Conservation (phyloP, 768 basidiomycete species). For the Boletales sp. region DNA sequence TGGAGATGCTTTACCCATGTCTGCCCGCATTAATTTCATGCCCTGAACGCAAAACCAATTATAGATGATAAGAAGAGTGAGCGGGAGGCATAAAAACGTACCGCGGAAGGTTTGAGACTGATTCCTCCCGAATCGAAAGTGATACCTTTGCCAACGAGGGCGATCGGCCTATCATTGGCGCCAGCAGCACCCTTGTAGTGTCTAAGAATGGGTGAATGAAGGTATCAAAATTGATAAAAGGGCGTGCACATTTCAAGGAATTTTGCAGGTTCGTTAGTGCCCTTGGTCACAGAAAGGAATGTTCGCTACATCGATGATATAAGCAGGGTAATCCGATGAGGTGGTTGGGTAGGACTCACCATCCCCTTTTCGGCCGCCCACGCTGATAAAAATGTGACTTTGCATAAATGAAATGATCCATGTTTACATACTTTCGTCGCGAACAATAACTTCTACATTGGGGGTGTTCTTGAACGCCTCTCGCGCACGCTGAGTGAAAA, state of each 20-base stretch:
- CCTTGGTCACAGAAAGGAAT: conserved; percentile 84
- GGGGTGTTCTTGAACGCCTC: conserved; percentile 61
- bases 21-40: conserved; percentile 84
- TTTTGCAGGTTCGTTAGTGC: conserved; percentile 80
- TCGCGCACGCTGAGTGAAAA: conserved; percentile 68
- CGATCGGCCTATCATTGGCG: conserved; percentile 57
- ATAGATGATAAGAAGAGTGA: neutral
- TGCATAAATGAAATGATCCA: neutral
- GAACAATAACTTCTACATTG: conserved; percentile 67
- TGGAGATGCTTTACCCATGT: conserved; percentile 64
- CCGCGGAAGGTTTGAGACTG: conserved; percentile 73
- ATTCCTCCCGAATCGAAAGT: conserved; percentile 91
- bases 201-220: conserved; percentile 32
- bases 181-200: conserved; percentile 76
- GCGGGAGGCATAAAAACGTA: conserved; percentile 29
- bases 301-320: conserved; percentile 45
- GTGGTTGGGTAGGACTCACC: conserved; percentile 38
- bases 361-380: conserved; percentile 86
- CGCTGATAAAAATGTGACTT: conserved; percentile 34
- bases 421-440: conserved; percentile 58
- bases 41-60: conserved; percentile 36
- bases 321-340: neutral
- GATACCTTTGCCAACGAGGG: conserved; percentile 84
- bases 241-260: conserved; percentile 73
- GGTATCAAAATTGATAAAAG: neutral